Evolutionary conservation across 2,329 filamentous ascomycete species (phyloP).

Genomic region (Phialophora chinensis): DNA sequence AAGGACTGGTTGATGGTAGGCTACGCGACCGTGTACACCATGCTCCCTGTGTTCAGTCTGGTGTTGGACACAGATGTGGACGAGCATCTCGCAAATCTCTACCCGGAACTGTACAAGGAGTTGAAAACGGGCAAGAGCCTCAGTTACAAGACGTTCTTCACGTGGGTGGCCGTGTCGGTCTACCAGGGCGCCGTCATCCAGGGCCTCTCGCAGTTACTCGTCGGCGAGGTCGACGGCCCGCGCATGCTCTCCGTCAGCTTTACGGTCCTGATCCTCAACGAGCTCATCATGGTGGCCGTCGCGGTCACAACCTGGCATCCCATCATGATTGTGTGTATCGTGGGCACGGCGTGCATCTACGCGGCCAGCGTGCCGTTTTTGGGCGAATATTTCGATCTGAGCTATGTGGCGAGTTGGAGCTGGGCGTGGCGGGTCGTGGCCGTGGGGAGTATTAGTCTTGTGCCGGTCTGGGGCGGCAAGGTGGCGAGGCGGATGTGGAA

Average conservation of each 20-base stretch:
- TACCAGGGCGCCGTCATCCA: conserved; percentile 97
- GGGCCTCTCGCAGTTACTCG: conserved; percentile 86
- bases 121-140: conserved; percentile 86
- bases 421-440: conserved; percentile 89
- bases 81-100: conserved; percentile 88
- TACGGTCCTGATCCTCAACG: conserved; percentile 89
- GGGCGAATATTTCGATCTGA: conserved; percentile 85
- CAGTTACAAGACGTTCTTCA: conserved; percentile 92
- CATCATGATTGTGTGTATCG: conserved; percentile 81
- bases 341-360: conserved; percentile 83
- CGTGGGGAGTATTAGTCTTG: conserved; percentile 77
- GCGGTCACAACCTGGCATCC: conserved; percentile 97
- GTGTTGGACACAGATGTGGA: conserved; percentile 96
- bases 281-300: conserved; percentile 95
- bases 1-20: conserved; percentile 96
- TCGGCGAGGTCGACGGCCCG: conserved; percentile 69
- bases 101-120: conserved; percentile 97
- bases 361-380: conserved; percentile 84
- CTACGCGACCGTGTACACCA: conserved; percentile 95
- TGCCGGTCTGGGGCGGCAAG: conserved; percentile 88
- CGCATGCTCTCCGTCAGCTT: conserved; percentile 90
- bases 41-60: conserved; percentile 87
- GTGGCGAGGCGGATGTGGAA: conserved; percentile 82
- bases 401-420: conserved; percentile 75
- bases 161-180: conserved; percentile 92